Percentiles rank a stretch among this genome's conserved stretches.
Evolutionary conservation across 345 rosid species (phyloP).

Genomic region (Syzygium jambos): DNA sequence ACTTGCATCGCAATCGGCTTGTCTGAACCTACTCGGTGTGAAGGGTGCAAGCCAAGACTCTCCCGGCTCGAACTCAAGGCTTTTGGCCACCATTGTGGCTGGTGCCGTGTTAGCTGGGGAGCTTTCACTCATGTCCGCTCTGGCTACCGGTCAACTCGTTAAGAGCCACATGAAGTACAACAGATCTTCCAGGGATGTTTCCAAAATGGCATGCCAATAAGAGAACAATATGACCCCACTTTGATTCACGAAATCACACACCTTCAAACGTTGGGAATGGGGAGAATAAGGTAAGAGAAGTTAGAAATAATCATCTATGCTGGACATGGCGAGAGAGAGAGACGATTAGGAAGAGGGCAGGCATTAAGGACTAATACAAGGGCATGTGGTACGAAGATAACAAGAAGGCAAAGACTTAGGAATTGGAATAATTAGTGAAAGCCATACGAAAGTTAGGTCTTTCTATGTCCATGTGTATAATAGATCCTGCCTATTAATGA

Average conservation of each 20-base stretch:
- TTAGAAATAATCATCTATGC: neutral
- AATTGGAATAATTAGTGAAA: neutral
- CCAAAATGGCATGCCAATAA: neutral
- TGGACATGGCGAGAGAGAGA: neutral
- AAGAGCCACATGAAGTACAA: conserved; percentile 82
- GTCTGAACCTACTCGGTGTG: conserved; percentile 65
- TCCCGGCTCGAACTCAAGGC: conserved; percentile 56
- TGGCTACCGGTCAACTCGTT: conserved; percentile 74
- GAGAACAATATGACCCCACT: neutral
- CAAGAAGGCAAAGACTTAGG: neutral
- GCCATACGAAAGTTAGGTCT: neutral
- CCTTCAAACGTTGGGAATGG: neutral
- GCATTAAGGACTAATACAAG: neutral
- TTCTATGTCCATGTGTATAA: neutral
- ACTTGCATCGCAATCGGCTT: conserved; percentile 76
- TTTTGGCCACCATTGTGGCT: conserved; percentile 51
- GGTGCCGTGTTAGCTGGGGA: conserved; percentile 84
- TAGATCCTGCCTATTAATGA: neutral
- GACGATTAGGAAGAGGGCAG: neutral
- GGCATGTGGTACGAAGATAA: neutral
- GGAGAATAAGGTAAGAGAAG: neutral
- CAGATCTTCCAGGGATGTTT: conserved; percentile 49
- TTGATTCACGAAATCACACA: neutral
- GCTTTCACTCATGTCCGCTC: conserved; percentile 64
- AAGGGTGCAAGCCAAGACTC: conserved; percentile 50